phyloP scores from a whole-genome alignment of 805 yeast genomes.

The Candida qinlingensis region DNA sequence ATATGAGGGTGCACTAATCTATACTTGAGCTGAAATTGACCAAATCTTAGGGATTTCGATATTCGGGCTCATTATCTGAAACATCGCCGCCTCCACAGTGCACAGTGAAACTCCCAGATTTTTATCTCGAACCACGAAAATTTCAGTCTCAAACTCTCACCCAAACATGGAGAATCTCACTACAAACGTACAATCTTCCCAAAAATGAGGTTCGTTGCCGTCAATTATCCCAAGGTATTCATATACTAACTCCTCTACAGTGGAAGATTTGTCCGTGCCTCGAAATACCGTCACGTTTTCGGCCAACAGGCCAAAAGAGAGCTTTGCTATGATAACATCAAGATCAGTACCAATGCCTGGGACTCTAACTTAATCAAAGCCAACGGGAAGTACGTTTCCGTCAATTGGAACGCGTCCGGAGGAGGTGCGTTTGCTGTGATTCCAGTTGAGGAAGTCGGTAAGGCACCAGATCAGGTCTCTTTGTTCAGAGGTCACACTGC shows the following conservation, averaged over 20 bases:
- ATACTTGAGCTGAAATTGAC: no score
- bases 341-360: conserved; percentile 88
- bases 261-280: conserved; percentile 91
- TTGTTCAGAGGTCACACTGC: conserved; percentile 95
- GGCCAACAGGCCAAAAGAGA: conserved; percentile 73
- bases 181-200: background rate
- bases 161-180: background rate
- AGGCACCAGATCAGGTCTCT: conserved; percentile 89
- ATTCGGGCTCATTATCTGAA: no score
- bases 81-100: background rate
- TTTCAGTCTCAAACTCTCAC: background rate
- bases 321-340: conserved; percentile 43
- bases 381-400: conserved; percentile 80
- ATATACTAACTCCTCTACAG: conserved; percentile 27
- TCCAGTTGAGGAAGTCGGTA: conserved; percentile 82
- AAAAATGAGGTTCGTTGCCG: background rate
- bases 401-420: conserved; percentile 92
- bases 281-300: conserved; percentile 93
- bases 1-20: no score
- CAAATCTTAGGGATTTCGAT: no score
- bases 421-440: conserved; percentile 97
- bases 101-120: background rate
- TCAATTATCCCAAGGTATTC: background rate
- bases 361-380: conserved; percentile 86
- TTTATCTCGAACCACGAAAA: background rate